Evolutionary conservation across 495 filamentous ascomycete species (phyloP).

Genomic region (Penicillium paxilli): DNA sequence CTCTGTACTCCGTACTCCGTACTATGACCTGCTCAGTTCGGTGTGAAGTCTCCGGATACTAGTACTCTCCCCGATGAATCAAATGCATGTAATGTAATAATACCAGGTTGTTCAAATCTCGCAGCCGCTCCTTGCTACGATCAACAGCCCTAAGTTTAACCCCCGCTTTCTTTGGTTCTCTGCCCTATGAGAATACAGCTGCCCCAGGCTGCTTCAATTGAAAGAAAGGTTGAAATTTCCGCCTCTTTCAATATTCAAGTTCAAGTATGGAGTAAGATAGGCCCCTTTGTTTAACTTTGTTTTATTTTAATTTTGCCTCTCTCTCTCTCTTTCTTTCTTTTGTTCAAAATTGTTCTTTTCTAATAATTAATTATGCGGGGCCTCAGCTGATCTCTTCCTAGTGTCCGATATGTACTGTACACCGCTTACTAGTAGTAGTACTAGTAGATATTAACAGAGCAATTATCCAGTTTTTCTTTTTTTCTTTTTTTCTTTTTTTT

Average conservation of each 20-base stretch:
- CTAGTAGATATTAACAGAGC: neutral
- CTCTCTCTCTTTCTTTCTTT: neutral
- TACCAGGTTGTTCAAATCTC: slow-evolving; percentile 16
- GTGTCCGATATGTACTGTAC: slow-evolving; percentile 4
- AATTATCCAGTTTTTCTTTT: neutral
- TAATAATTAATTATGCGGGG: slow-evolving; percentile 21
- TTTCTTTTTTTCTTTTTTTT: neutral
- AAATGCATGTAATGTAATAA: neutral
- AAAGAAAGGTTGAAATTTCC: slow-evolving; percentile 7
- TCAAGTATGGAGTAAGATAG: too few species aligned
- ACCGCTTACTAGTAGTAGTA: neutral
- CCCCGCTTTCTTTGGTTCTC: slow-evolving; percentile 18
- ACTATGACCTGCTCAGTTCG: neutral
- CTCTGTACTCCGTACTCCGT: neutral
- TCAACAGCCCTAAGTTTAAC: slow-evolving; percentile 26
- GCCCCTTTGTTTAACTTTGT: neutral
- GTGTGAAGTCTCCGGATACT: neutral
- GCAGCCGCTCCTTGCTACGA: slow-evolving; percentile 30
- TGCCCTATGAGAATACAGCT: slow-evolving; percentile 15
- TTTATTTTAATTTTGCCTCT: too few species aligned
- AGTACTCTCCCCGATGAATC: neutral
- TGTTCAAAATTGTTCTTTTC: neutral
- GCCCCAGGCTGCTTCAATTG: neutral
- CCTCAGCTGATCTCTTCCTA: slow-evolving; percentile 5
- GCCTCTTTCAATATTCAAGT: neutral